Base-by-base conservation (phyloP, 1,284 basidiomycete genomes). In the Uromyces viciae-fabae region DNA sequence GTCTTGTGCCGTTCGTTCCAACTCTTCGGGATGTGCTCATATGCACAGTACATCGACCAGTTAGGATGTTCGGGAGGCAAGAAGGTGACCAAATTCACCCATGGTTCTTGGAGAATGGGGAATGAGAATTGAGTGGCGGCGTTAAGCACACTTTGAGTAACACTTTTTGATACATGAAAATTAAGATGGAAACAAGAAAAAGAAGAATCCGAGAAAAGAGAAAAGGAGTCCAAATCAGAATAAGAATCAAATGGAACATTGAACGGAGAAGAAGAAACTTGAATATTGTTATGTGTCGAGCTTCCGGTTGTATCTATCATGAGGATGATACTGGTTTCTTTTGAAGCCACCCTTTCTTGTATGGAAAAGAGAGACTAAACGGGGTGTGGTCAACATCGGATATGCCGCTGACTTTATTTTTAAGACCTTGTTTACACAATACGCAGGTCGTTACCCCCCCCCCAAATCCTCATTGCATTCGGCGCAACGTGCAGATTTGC, bases 121-220 rank as follows among this genome's bases (percentile, higher is more conserved):
- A 42, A 25, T 46, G 25, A 38, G 54, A 31, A 40, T n/a, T 17
- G 28, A 7, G 36, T 14, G 3, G 28, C 33, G 17, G 42, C 40
- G 31, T 56, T 75, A 5, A 75, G 33, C 17, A 60, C 36, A 40
- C 56, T 60, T 15, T 38, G 36, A 4, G 54, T 75, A 36, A 75
- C 33, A 5, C 0, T 33, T 75, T 60, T 56, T 1, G 49, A 42
- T 14, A 54, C 46, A 28, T 75, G 74, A 31, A 54, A 75, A 17
- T 75, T 75, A n/a, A 75, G 42, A 19, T 75, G 74, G n/a, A 75
- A 40, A 33, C 60, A 15, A 19, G 74, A 75, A 28, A 64, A 60
- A n/a, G 38, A 38, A 5, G 15, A 36, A 40, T 17, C 33, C 28
- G 22, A n/a, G 19, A n/a, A 28, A 28, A 8, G 49, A 28, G 49